Percentiles rank a stretch among this genome's conserved stretches.
These are phyloP conservation scores for Phytophthora foliorum DNA, from an alignment of 352 stramenopile species.

Conservation along the genomic window DNA sequence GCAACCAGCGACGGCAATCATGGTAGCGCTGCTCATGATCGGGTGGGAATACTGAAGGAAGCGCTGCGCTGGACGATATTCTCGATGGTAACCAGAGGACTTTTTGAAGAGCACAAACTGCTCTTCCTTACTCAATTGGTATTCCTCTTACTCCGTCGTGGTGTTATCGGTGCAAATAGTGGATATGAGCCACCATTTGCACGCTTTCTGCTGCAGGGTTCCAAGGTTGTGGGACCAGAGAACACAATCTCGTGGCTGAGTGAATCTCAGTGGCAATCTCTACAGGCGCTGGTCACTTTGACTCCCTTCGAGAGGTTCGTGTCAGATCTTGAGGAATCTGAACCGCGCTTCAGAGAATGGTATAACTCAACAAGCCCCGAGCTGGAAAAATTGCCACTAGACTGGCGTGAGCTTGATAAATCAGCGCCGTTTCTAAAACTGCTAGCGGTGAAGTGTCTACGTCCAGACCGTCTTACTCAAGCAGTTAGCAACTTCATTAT, in stretches of 20 bases:
- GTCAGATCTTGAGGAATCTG: slow-evolving; percentile 90
- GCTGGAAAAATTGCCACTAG: slow-evolving; percentile 90
- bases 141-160: slow-evolving; percentile 83
- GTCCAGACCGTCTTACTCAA: slow-evolving; percentile 94
- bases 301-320: slow-evolving; percentile 90
- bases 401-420: slow-evolving; percentile 94
- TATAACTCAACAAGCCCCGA: slow-evolving; percentile 90
- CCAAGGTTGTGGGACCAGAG: slow-evolving; percentile 67
- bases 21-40: slow-evolving; percentile 48
- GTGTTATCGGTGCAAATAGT: slow-evolving; percentile 61
- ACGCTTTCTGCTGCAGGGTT: slow-evolving; percentile 83
- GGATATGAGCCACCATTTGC: slow-evolving; percentile 84
- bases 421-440: slow-evolving; percentile 93
- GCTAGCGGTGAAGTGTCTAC: slow-evolving; percentile 95
- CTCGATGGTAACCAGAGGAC: slow-evolving; percentile 88
- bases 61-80: slow-evolving; percentile 91
- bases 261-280: slow-evolving; percentile 86
- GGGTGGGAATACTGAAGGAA: slow-evolving; percentile 73
- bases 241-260: slow-evolving; percentile 89
- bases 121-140: slow-evolving; percentile 91
- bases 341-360: slow-evolving; percentile 93
- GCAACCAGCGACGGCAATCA: slow-evolving; percentile 5
- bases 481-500: slow-evolving; percentile 96
- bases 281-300: slow-evolving; percentile 81
- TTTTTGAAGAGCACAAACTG: slow-evolving; percentile 94